Evolutionary conservation across 73 alveolate species (phyloP), one percentile per base, ranked within the genome.

Genomic region (Breviolum minutum): DNA sequence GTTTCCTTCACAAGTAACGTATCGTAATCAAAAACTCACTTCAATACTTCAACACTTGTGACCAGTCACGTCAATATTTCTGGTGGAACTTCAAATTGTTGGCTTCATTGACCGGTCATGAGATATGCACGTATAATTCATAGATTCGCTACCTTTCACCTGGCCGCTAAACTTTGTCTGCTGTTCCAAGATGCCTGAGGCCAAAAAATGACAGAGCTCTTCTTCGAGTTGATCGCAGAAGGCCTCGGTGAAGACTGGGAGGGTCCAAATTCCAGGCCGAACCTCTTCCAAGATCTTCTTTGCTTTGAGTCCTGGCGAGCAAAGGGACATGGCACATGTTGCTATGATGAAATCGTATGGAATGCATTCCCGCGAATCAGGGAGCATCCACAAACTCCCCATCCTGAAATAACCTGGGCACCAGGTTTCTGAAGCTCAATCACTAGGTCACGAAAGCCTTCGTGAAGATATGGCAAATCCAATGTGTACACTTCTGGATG

Each of bases 171-270:
- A 40, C 54, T 40, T 40, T 40, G 54, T 40, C 0, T 20, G 81
- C 85, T n/a, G 26, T 71, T 22, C 87, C 64, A 26, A 79, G 87
- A 22, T 16, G 73, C 92, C 97, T 26, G 98, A 74, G 62, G 64
- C 79, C 64, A 71, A 79, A n/a, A 92, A 92, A 22, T 92, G 63
- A 68, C 80, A 26, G 8, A 92, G 90, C 61, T 92, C 98, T 8
- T 79, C 89, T 32, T 92, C 98, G 68, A 92, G 79, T 22, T 32
- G 98, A n/a, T 92, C 98, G 40, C 98, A 92, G 40, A 92, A 92
- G 7, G 98, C 80, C 61, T 92, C 98, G 6, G 90, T 92, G 90
- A 92, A 92, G 90, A 92, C 98, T 10, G 98, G 98, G 70, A 92
- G 73, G 48, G 90, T 92, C 82, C 77, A 92, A 60, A 92, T 80